These are phyloP conservation scores for Heracleum sosnowskyi DNA, from an alignment of 129 eudicot genomes.

Conservation along the genomic window DNA sequence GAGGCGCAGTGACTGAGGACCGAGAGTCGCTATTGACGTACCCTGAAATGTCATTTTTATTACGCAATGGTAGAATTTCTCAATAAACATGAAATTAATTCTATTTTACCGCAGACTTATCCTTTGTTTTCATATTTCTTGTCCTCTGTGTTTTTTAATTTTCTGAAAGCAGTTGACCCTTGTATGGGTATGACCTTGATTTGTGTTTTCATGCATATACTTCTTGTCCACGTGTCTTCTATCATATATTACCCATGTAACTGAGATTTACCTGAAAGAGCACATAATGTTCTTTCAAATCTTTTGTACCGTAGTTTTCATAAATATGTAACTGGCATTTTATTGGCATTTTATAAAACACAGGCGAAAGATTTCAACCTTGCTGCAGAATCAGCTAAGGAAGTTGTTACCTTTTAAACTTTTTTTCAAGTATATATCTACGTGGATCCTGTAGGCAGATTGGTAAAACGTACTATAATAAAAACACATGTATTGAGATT, in stretches of 20 bases:
- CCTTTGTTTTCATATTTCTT: no score
- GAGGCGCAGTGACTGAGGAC: no score
- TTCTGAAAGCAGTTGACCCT: no score
- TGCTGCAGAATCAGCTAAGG: conserved; percentile 70
- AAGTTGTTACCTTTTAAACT: conserved; percentile 10
- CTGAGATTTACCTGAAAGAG: background rate
- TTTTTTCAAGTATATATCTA: background rate
- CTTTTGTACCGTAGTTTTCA: background rate
- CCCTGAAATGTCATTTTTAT: no score
- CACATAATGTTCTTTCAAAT: background rate
- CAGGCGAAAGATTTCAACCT: conserved; percentile 92
- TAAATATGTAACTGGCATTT: background rate
- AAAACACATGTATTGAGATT: background rate
- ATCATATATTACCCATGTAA: background rate
- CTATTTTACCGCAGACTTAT: no score
- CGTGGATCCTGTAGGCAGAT: background rate
- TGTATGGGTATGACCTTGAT: conserved; percentile 2
- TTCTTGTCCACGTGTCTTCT: background rate
- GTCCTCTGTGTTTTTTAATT: no score
- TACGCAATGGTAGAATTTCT: no score
- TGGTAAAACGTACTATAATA: background rate
- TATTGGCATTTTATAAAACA: background rate
- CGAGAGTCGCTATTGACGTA: no score
- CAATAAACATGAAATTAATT: no score
- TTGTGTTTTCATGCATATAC: background rate